These are phyloP conservation scores for Lasiosphaeria miniovina DNA, from an alignment of 495 filamentous ascomycete species.

Conservation along the genomic window DNA sequence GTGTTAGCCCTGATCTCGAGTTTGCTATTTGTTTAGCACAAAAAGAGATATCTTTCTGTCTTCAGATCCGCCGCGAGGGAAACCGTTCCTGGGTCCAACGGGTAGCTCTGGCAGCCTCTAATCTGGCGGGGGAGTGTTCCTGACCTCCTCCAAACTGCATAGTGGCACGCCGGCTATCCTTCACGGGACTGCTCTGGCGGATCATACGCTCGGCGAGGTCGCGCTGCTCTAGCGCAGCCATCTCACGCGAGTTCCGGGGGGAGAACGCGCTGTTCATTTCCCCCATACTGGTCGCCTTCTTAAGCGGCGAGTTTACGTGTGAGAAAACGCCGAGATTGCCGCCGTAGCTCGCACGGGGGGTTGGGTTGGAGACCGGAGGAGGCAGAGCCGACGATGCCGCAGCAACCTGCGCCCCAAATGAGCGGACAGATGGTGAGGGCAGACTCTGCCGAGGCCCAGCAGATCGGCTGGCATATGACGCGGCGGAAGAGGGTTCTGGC, in stretches of 20 bases:
- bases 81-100: slow-evolving; percentile 41
- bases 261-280: slow-evolving; percentile 37
- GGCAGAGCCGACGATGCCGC: slow-evolving; percentile 8
- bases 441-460: slow-evolving; percentile 19
- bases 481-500: slow-evolving; percentile 6
- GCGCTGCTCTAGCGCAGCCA: slow-evolving; percentile 50
- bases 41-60: not conserved
- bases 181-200: slow-evolving; percentile 27
- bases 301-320: slow-evolving; percentile 76
- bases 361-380: slow-evolving; percentile 10
- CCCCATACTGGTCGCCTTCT: slow-evolving; percentile 55
- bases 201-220: slow-evolving; percentile 30
- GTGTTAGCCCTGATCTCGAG: too few species aligned
- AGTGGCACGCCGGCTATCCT: slow-evolving; percentile 21
- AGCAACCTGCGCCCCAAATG: not conserved
- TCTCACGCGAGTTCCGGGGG: slow-evolving; percentile 52
- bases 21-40: too few species aligned
- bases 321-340: slow-evolving; percentile 78
- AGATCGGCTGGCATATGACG: slow-evolving; percentile 10
- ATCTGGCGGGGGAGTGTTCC: slow-evolving; percentile 25
- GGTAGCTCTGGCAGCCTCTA: slow-evolving; percentile 26
- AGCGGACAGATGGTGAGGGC: slow-evolving; percentile 9
- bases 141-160: slow-evolving; percentile 6
- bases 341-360: slow-evolving; percentile 39
- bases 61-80: slow-evolving; percentile 31